Evolutionary conservation across 2,329 filamentous ascomycete species (phyloP).

Genomic region (Ramularia collo-cygni): DNA sequence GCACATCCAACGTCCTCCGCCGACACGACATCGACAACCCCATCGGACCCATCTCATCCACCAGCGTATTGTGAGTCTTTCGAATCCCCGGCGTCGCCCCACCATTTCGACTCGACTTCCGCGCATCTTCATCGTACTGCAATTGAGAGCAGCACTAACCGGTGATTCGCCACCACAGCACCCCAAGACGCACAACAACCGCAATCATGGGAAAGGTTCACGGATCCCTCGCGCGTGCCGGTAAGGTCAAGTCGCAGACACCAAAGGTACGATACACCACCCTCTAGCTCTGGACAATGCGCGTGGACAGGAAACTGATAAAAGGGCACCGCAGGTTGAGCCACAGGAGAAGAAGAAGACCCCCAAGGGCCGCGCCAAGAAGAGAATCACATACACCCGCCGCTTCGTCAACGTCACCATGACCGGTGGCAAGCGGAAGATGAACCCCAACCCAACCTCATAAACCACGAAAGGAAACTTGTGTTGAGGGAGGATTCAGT

Average conservation of each 20-base stretch:
- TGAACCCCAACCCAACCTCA: slow-evolving; percentile 79
- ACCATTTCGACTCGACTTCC: background rate
- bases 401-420: slow-evolving; percentile 98
- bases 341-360: slow-evolving; percentile 92
- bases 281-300: slow-evolving; percentile 4
- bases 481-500: background rate
- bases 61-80: slow-evolving; percentile 1
- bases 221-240: slow-evolving; percentile 90
- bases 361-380: slow-evolving; percentile 95
- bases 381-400: slow-evolving; percentile 92
- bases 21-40: background rate
- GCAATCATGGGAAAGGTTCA: slow-evolving; percentile 86
- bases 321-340: slow-evolving; percentile 58
- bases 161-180: slow-evolving; percentile 18
- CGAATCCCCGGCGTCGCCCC: background rate
- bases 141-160: background rate
- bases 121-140: background rate
- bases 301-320: background rate
- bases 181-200: slow-evolving; percentile 25
- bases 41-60: background rate
- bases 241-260: slow-evolving; percentile 97
- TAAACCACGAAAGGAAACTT: slow-evolving; percentile 39
- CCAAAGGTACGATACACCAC: slow-evolving; percentile 62
- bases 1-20: too few relatives aligned
- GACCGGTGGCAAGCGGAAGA: slow-evolving; percentile 98